Base-by-base conservation (phyloP, 2,329 filamentous ascomycete species). In the Hypoxylon rubiginosum region DNA sequence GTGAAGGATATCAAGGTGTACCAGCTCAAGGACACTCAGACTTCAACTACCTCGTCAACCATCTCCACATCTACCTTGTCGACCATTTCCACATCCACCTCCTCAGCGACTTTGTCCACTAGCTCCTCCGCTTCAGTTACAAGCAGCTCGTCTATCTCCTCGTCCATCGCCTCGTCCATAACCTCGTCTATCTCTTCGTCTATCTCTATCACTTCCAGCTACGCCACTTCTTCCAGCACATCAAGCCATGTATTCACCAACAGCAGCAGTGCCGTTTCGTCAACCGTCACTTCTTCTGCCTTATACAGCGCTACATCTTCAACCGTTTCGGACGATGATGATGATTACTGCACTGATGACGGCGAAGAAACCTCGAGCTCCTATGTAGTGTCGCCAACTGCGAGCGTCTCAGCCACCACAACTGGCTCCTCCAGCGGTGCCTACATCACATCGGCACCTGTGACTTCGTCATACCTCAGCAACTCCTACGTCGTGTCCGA, bases 1-100 rank as follows among this genome's bases (percentile, higher is more conserved):
- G 57, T 74, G 6, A 71, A 67, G 52, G 68, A 71, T 36, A 71
- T 73, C 41, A 66, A 66, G 24, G 36, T 64, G 11, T 69, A 58
- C 46, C 10, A 68, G 28, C 50, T 52, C 11, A 48, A 26, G 24
- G 59, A 67, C 9, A 41, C 15, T n/a, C 50, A 66, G 21, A 39
- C 26, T 26, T 53, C 64, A 9, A 55, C 46, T 8, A 30, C 13
- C 24, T 49, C 61, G 34, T 66, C 59, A 5, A 30, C 60, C n/a
- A 62, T 24, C 43, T 51, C 51, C 2, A 56, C 61, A 3, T 56
- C 48, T 11, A 34, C 41, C 41, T 19, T 15, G 2, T 30, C 49
- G 32, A 39, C 13, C 13, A 17, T 39, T 17, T 17, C 39, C 24
- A 39, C 46, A 30, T 54, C 58, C 11, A 49, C 48, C 26, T 26